Evolutionary conservation across 2,329 filamentous ascomycete species (phyloP), one percentile per base, ranked within the genome.

Genomic region (Nectriaceae sp.): DNA sequence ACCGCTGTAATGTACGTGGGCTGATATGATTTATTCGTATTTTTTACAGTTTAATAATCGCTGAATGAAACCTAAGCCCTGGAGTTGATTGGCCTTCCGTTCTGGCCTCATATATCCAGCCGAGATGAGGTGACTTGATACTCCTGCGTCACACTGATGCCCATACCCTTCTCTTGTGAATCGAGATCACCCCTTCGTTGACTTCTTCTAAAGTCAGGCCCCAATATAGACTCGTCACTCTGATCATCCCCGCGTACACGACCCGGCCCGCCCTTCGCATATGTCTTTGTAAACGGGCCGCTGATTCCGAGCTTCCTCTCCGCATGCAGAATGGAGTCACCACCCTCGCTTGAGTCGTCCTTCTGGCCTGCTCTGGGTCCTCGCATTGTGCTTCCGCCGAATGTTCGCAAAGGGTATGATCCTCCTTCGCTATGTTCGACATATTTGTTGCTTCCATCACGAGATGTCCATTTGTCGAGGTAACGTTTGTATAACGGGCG

Each of bases 401-500:
- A 56, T 0, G 57, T 60, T 2, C 44, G 46, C 2, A 60, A 3
- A 1, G 55, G 48, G 21, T 50, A 57, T 2, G 57, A 49, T 3
- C 41, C 50, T 5, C 40, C 45, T 18, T 49, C 46, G 5, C 43
- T 59, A 5, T 52, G 42, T 21, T 59, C 42, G 3, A 31, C 46
- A 13, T 57, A 57, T 3, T 60, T 60, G n/a, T n/a, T n/a, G 18
- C 57, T 60, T 6, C 24, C 46, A 2, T 64, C 67, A 2, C 47
- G 47, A 11, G 56, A 57, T 1, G 48, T 57, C 49, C 40, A 59
- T 15, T 56, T 59, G 1, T 46, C 47, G 11, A 61, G 47, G 5
- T 48, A 61, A 4, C 44, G 42, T 31, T 60, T 63, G 49, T 71
- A 74, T 0, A 74, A 55, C 0, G 71, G 71, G 0, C 69, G 62